A percentile compares a stretch with the other conserved stretches of the same genome.
Conservation (phyloP, 2,329 filamentous ascomycete species). For the Calonectria henricotiae region DNA sequence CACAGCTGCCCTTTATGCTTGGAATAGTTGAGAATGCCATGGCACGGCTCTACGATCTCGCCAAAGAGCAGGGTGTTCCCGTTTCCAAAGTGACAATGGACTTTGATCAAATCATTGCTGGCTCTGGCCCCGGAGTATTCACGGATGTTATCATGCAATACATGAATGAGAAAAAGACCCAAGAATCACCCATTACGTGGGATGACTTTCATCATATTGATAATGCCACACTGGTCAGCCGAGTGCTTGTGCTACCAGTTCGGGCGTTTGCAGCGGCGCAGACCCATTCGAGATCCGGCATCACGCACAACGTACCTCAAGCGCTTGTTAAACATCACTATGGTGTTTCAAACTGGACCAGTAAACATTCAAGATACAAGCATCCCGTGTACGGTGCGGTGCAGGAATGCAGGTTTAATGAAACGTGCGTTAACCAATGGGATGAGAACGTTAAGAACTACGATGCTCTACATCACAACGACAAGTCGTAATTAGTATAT, state of each 20-base stretch:
- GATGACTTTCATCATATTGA: slow-evolving; percentile 2
- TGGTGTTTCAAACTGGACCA: slow-evolving; percentile 16
- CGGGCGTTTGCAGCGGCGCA: slow-evolving; percentile 11
- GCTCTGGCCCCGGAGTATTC: slow-evolving; percentile 9
- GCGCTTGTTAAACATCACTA: slow-evolving; percentile 10
- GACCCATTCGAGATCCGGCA: slow-evolving; percentile 4
- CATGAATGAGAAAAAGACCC: slow-evolving; percentile 2
- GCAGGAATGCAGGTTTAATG: slow-evolving; percentile 1
- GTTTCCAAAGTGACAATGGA: not conserved
- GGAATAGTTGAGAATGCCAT: slow-evolving; percentile 7
- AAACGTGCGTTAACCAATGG: slow-evolving; percentile 2
- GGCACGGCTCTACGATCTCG: not conserved
- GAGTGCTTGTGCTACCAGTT: not conserved
- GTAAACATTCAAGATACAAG: slow-evolving; percentile 10
- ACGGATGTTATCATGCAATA: slow-evolving; percentile 7
- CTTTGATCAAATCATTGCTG: slow-evolving; percentile 13
- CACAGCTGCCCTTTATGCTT: not conserved
- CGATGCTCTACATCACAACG: not conserved
- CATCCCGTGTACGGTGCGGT: slow-evolving; percentile 2
- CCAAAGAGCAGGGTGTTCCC: slow-evolving; percentile 3
- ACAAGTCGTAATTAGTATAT: not conserved
- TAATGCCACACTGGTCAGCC: not conserved
- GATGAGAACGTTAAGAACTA: not conserved
- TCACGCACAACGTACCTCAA: not conserved
- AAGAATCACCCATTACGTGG: slow-evolving; percentile 1